Conservation (phyloP, 768 basidiomycete species). For the Solioccasus polychromus region DNA sequence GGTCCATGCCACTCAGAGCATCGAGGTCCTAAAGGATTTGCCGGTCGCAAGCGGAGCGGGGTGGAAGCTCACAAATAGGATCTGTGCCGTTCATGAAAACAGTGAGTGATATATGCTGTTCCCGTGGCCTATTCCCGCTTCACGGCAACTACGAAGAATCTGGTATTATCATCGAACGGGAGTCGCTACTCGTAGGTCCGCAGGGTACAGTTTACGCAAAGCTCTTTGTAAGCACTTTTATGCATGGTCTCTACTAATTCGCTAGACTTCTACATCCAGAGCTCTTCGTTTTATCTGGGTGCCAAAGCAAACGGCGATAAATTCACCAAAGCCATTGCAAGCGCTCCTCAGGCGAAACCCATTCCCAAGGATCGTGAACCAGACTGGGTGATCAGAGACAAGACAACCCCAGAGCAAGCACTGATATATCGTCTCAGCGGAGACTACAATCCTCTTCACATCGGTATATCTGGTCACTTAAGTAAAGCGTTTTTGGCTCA, state of each 20-base stretch:
- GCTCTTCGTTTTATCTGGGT: constrained; percentile 67
- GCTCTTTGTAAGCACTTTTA: constrained; percentile 47
- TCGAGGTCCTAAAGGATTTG: constrained; percentile 76
- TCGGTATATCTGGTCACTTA: constrained; percentile 52
- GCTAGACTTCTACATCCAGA: constrained; percentile 31
- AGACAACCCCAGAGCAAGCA: constrained; percentile 65
- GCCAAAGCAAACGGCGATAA: constrained; percentile 61
- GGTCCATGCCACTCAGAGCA: constrained; percentile 79
- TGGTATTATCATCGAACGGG: constrained; percentile 68
- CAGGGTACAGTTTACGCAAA: constrained; percentile 57
- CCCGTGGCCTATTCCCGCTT: neutral
- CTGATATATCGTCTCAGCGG: constrained; percentile 71
- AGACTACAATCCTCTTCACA: constrained; percentile 78
- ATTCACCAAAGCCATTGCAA: constrained; percentile 59
- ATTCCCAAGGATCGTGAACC: constrained; percentile 60
- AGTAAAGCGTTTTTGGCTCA: too few relatives aligned
- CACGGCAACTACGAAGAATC: constrained; percentile 52
- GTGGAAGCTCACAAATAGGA: constrained; percentile 68
- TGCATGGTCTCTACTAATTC: neutral
- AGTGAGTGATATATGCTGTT: constrained; percentile 44
- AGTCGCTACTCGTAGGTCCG: constrained; percentile 61
- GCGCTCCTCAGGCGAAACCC: constrained; percentile 57
- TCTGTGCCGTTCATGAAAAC: constrained; percentile 77
- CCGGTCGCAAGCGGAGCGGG: constrained; percentile 74
- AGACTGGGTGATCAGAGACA: constrained; percentile 58